Base-by-base conservation (phyloP, 2,329 filamentous ascomycete genomes). In the Zasmidium cellare region DNA sequence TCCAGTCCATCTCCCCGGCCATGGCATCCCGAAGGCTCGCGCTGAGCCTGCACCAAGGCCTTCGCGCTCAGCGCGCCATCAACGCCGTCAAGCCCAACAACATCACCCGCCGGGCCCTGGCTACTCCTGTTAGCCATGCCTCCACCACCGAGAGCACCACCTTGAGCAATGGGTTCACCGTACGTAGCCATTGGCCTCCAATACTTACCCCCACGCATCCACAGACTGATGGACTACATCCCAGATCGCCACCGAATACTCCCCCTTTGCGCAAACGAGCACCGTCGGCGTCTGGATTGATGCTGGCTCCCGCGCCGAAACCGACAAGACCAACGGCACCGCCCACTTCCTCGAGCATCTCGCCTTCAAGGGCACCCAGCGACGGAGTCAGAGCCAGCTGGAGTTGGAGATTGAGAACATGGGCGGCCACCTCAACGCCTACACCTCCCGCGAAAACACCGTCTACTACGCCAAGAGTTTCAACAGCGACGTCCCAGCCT, bases 381-480 rank as follows among this genome's bases (percentile, higher is more conserved):
- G 90, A 83, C 87, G 94, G 79, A 92, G 90, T 66, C 94, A 99
- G 80, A 90, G 96, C 77, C 94, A 99, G 82, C 84, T 99, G 76
- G 94, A 99, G 83, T 88, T 99, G 66, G 94, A 99, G 84, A 97
- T 99, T 75, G 94, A 99, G 85, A 99, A 99, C 83, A 97, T 99
- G 91, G 94, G 94, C 77, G 94, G 91, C 66, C 94, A 99, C 82
- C 85, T 99, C 72, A 99, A 99, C 80, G 94, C 94, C 77, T 99
- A 99, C 84, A 99, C 94, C 72, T 97, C 93, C 83, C 91, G 94
- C 78, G 94, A 99, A 80, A 97, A 97, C 86, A 99, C 94, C 72
- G 94, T 99, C 75, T 99, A 99, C 86, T 99, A 97, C 79, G 94
- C 94, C 80, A 97, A 97, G 83, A 89, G 93, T 66, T 96, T 99